A percentile compares a stretch with the other conserved stretches of the same genome.
Evolutionary conservation across 306 rosid species (phyloP).

Genomic region (Aeschynomene evenia): DNA sequence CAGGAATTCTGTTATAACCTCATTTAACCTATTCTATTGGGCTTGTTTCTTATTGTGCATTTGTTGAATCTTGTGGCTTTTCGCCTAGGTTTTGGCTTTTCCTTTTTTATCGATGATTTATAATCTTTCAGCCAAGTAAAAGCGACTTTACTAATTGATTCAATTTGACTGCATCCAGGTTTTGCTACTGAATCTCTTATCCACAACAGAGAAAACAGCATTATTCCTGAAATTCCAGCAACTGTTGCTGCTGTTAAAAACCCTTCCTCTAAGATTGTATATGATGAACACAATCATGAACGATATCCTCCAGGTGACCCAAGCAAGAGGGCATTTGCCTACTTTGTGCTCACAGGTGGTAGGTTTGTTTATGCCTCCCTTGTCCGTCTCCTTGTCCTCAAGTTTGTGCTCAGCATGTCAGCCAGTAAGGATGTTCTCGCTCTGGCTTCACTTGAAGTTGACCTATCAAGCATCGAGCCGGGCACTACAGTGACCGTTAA

Average conservation of each 20-base stretch:
- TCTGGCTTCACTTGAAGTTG: constrained; percentile 81
- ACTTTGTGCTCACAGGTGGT: constrained; percentile 81
- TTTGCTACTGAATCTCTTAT: constrained; percentile 52
- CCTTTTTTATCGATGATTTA: background rate
- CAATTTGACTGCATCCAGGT: constrained; percentile 42
- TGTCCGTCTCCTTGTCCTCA: constrained; percentile 75
- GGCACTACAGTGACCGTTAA: constrained; percentile 82
- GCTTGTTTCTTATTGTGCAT: background rate
- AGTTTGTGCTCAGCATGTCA: constrained; percentile 86
- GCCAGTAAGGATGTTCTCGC: constrained; percentile 96
- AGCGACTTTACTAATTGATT: background rate
- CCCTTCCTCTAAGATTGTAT: constrained; percentile 73
- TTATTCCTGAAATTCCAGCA: constrained; percentile 56
- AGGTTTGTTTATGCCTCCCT: constrained; percentile 79
- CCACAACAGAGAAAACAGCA: constrained; percentile 43
- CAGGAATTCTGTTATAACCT: background rate
- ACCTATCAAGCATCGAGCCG: constrained; percentile 79
- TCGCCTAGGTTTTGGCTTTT: background rate
- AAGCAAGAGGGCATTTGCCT: constrained; percentile 90
- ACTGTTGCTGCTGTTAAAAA: constrained; percentile 67
- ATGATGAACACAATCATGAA: constrained; percentile 73
- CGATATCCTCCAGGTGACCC: constrained; percentile 85
- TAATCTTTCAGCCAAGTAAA: background rate
- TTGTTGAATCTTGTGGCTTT: constrained; percentile 8
- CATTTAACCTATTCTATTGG: background rate